Evolutionary conservation across 23 red algal species (phyloP).

Genomic region (Rhodosorus marinus): DNA sequence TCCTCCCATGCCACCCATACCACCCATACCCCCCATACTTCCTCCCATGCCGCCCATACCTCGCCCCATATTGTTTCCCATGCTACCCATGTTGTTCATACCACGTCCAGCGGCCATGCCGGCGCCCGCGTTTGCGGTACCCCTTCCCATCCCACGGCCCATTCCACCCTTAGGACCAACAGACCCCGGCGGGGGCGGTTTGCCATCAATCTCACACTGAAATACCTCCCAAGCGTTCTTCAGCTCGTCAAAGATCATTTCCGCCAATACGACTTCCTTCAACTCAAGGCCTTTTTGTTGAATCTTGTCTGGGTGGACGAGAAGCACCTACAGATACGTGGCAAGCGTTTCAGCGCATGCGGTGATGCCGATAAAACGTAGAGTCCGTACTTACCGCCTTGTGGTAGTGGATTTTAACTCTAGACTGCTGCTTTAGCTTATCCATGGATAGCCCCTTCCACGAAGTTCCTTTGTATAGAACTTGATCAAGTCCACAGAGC

Average conservation of each 20-base stretch:
- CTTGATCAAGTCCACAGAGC: conserved; percentile 51
- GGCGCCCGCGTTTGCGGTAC: conserved; percentile 11
- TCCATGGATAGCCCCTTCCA: conserved; percentile 78
- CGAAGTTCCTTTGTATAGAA: conserved; percentile 33
- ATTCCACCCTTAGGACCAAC: conserved; percentile 34
- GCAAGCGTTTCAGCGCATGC: too few species aligned
- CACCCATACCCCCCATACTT: conserved; percentile 58
- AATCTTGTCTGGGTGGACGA: conserved; percentile 79
- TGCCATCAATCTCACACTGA: conserved; percentile 51
- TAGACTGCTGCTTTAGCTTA: conserved; percentile 6
- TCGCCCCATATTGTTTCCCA: conserved; percentile 31
- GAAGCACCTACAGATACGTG: too few species aligned
- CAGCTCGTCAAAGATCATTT: conserved; percentile 67
- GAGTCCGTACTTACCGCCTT: too few species aligned
- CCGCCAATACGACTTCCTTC: conserved; percentile 41
- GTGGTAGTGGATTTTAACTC: background rate
- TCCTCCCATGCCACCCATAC: conserved; percentile 69
- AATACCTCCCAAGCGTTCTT: conserved; percentile 68
- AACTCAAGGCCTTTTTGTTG: conserved; percentile 31
- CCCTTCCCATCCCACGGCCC: background rate
- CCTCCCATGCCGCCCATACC: conserved; percentile 17
- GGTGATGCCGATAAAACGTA: too few species aligned
- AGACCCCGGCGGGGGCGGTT: conserved; percentile 47
- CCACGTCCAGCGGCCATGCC: conserved; percentile 3
- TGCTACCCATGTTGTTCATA: conserved; percentile 14